Evolutionary conservation across 2,329 filamentous ascomycete species (phyloP), one percentile per base, ranked within the genome.

Genomic region (Colletotrichum zoysiae): DNA sequence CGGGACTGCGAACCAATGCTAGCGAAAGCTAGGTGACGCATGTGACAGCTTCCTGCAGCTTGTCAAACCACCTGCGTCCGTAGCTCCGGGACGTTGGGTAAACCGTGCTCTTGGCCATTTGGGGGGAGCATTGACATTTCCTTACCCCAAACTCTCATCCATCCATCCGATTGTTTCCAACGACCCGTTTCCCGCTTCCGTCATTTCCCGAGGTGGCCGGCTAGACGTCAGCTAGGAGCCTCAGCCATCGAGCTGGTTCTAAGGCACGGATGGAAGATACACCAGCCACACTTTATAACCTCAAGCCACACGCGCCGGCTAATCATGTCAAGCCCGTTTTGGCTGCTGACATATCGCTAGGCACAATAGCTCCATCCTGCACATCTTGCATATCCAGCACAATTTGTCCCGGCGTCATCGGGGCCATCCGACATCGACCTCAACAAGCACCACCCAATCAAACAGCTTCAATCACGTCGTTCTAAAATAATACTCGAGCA

Each of bases 121-220:
- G 61, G 44, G 44, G 8, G n/a, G 53, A 62, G 46, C 60, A 51
- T 53, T 50, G 60, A 63, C 60, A 59, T 48, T 67, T 55, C 20
- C 20, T 7, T 40, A 53, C 53, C 51, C 68, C 58, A 33, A 56
- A 20, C 56, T 58, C 33, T 14, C 62, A 23, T n/a, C n/a, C n/a
- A 46, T 23, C 65, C 70, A 51, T 72, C 70, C 70, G 70, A 65
- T 72, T 20, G 53, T 56, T 46, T 65, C 64, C 65, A 33, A 33
- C 30, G 12, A 5, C 33, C 23, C 16, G 35, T n/a, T 40, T 46
- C 50, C 50, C 59, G 1, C 59, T 65, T 72, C 70, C 70, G 70
- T 72, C 65, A 65, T 69, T 70, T 70, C 70, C 70, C 70, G 70
- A 72, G 5, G 67, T 51, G 69, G 59, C 55, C 69, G 65, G 58